Conservation (phyloP, 441 rosid species). For the Pelargonium cotyledonis region DNA sequence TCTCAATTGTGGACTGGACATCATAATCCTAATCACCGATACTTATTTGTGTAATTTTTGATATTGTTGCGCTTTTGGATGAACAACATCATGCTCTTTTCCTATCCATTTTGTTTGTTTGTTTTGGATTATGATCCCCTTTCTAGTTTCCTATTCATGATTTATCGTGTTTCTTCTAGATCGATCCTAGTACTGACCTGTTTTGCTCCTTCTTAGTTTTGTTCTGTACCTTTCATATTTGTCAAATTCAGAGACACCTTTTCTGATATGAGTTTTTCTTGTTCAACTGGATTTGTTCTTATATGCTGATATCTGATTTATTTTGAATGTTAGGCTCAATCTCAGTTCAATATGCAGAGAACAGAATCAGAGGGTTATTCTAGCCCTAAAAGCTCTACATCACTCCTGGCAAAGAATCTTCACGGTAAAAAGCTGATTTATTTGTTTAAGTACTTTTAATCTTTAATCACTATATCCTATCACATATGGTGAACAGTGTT, state of each 20-base stretch:
- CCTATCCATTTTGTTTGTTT: too few species aligned
- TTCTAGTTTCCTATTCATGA: too few species aligned
- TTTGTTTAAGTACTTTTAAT: too few species aligned
- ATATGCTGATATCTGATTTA: not conserved
- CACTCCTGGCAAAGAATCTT: slow-evolving; percentile 24
- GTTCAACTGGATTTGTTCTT: not conserved
- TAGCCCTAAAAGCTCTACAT: slow-evolving; percentile 23
- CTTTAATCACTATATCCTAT: too few species aligned
- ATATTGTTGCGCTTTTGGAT: too few species aligned
- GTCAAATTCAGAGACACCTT: not conserved
- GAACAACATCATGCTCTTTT: too few species aligned
- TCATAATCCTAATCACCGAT: too few species aligned
- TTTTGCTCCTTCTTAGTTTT: not conserved
- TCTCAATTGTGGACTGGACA: too few species aligned
- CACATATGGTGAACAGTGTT: not conserved
- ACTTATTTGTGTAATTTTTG: too few species aligned
- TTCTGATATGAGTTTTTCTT: not conserved
- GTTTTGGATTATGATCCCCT: too few species aligned
- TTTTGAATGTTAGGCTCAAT: slow-evolving; percentile 22
- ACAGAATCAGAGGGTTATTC: slow-evolving; percentile 18
- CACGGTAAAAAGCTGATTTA: slow-evolving; percentile 23
- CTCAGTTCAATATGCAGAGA: slow-evolving; percentile 14
- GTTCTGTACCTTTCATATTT: not conserved
- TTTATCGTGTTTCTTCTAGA: too few species aligned
- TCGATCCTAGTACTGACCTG: not conserved